These are phyloP conservation scores for Suhomyces prunicola DNA, from an alignment of 805 yeast genomes.

Conservation along the genomic window DNA sequence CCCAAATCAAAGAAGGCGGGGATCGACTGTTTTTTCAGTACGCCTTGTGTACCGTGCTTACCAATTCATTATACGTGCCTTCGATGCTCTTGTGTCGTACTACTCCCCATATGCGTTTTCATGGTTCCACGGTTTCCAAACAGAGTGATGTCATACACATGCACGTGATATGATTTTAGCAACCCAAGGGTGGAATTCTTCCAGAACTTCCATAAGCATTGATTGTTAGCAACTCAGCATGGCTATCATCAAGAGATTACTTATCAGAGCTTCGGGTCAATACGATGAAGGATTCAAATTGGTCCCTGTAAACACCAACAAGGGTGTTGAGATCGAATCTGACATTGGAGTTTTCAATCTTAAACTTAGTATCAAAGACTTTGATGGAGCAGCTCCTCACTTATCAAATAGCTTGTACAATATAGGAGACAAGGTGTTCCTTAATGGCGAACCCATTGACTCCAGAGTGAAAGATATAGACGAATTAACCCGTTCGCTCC, in stretches of 20 bases:
- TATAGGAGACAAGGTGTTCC: constrained; percentile 23
- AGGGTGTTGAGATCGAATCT: constrained; percentile 34
- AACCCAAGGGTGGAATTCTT: not conserved
- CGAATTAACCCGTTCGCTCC: constrained; percentile 1
- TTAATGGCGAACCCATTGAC: constrained; percentile 18
- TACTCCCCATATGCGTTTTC: not conserved
- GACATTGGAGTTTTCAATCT: constrained; percentile 38
- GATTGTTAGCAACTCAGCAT: not conserved
- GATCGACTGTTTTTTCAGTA: not conserved
- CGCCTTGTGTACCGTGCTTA: not conserved
- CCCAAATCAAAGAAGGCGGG: not conserved
- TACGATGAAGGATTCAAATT: constrained; percentile 21
- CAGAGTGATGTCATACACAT: not conserved
- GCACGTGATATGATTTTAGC: not conserved
- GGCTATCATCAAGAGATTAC: constrained; percentile 24
- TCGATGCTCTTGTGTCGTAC: not conserved
- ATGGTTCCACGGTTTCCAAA: not conserved
- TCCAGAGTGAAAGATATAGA: constrained; percentile 5
- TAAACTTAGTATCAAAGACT: constrained; percentile 44
- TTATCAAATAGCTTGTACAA: constrained; percentile 29
- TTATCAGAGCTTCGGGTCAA: constrained; percentile 28
- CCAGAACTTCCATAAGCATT: not conserved
- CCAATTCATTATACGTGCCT: not conserved
- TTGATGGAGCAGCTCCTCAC: constrained; percentile 43
- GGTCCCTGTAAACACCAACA: constrained; percentile 45